Conservation (phyloP, 202 grass and related monocot genomes). For the Brachypodium distachyon region DNA sequence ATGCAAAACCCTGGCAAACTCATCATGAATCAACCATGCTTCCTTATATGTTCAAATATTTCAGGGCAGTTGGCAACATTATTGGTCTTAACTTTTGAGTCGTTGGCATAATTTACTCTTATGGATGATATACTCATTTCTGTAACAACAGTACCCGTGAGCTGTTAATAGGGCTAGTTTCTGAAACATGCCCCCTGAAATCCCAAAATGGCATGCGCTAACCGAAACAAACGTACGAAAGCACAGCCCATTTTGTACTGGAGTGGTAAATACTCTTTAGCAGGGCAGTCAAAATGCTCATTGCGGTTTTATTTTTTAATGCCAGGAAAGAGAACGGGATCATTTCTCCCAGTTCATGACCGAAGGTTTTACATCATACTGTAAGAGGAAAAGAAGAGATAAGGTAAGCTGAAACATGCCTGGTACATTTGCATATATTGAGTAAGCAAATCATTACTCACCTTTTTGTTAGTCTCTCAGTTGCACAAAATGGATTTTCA, state of each 20-base stretch:
- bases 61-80: too few species aligned
- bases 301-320: neutral
- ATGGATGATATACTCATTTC: neutral
- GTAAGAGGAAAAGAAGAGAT: conserved; percentile 97
- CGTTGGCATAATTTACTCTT: neutral
- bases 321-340: conserved; percentile 88
- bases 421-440: neutral
- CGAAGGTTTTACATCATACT: conserved; percentile 90
- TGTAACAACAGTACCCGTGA: neutral
- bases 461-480: neutral
- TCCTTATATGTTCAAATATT: too few species aligned
- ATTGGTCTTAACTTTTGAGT: neutral
- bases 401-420: conserved; percentile 54
- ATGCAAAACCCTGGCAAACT: neutral
- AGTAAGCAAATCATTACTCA: neutral
- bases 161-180: neutral
- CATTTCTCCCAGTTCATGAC: conserved; percentile 98
- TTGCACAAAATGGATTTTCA: neutral
- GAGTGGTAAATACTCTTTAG: neutral
- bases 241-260: conserved; percentile 1
- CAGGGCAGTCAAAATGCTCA: neutral
- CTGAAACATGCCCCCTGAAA: neutral
- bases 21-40: neutral
- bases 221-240: neutral
- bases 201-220: neutral